These are phyloP conservation scores for Leishmania aethiopica DNA, from an alignment of 208 protist species.

Conservation along the genomic window DNA sequence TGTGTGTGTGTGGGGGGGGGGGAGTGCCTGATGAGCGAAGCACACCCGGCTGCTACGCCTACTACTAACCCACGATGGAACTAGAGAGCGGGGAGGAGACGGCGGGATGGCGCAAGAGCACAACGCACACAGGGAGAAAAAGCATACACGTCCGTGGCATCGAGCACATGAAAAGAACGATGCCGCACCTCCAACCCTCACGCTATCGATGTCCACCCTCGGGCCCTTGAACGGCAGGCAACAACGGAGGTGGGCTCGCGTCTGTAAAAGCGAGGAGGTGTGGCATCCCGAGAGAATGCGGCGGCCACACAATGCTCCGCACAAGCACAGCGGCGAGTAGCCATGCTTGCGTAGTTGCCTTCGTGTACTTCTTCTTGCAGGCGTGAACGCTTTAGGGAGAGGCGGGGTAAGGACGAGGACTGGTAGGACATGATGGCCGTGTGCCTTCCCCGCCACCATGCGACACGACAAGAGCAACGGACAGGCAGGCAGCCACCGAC, in stretches of 20 bases:
- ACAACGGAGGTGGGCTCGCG: background rate
- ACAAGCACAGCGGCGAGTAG: background rate
- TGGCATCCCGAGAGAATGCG: background rate
- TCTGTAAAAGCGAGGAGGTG: background rate
- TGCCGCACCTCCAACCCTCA: background rate
- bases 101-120: background rate
- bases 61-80: background rate
- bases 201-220: background rate
- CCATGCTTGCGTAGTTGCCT: background rate
- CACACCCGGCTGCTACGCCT: background rate
- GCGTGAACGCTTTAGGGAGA: background rate
- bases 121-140: background rate
- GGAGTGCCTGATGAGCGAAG: background rate
- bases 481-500: background rate
- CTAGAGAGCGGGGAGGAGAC: background rate
- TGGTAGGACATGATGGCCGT: background rate
- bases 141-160: background rate
- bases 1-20: background rate
- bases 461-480: background rate
- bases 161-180: background rate
- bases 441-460: background rate
- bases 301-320: background rate
- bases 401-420: background rate
- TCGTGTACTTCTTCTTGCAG: background rate
- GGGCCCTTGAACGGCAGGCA: background rate